A percentile compares a stretch with the other conserved stretches of the same genome.
phyloP scores from a whole-genome alignment of 2,329 filamentous ascomycete species.

The Pseudomassariella vexata region DNA sequence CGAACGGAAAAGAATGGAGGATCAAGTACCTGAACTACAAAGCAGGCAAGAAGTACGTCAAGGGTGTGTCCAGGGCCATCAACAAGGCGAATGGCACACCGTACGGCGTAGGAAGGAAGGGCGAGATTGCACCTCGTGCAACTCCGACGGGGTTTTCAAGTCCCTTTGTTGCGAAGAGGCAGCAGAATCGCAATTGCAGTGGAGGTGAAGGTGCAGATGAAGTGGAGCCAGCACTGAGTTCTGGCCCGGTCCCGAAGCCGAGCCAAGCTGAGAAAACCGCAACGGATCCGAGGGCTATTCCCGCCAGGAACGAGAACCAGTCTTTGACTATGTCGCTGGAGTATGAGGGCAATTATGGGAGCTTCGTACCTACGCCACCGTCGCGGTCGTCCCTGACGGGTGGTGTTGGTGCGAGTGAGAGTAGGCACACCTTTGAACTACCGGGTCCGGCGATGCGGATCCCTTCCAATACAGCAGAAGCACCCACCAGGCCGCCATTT shows the following conservation, averaged over 20 bases:
- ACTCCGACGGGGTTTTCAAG: constrained; percentile 24
- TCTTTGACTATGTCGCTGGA: constrained; percentile 31
- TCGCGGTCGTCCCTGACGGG: constrained; percentile 12
- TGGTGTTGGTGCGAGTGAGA: too few relatives aligned
- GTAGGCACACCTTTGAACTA: constrained; percentile 40
- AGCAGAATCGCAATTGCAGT: too few relatives aligned
- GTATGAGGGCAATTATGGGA: constrained; percentile 44
- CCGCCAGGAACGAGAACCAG: constrained; percentile 29
- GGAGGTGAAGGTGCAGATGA: constrained; percentile 9
- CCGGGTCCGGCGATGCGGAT: constrained; percentile 47
- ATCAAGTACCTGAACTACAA: constrained; percentile 95
- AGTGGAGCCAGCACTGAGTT: constrained; percentile 16
- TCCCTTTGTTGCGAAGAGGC: constrained; percentile 16
- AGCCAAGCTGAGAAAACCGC: neutral
- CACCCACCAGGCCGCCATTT: constrained; percentile 9
- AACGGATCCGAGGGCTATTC: constrained; percentile 16
- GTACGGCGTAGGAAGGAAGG: constrained; percentile 20
- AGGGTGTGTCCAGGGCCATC: constrained; percentile 70
- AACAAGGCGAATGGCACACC: constrained; percentile 54
- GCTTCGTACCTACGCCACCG: constrained; percentile 41
- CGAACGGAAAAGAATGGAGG: constrained; percentile 89
- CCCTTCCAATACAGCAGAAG: constrained; percentile 23
- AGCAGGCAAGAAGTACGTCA: constrained; percentile 89
- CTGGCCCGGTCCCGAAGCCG: constrained; percentile 21
- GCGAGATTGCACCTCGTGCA: constrained; percentile 25